Evolutionary conservation across 2,329 filamentous ascomycete species (phyloP), one percentile per base, ranked within the genome.

Genomic region (Colletotrichum sp.): DNA sequence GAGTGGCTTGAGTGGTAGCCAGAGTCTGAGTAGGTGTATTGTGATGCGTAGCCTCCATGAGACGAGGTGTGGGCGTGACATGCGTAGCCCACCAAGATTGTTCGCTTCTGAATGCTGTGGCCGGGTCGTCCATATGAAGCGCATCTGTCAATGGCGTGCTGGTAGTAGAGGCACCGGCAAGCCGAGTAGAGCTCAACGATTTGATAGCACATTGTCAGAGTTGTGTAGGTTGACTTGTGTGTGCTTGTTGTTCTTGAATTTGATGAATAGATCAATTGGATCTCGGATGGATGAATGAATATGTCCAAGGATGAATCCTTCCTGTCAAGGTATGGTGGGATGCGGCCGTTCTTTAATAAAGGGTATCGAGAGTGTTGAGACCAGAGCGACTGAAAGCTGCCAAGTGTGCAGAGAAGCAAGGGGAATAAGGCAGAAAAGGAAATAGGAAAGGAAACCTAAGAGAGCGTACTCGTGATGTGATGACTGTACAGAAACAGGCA

Each of bases 151-250:
- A 98, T 90, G 64, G 95, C 93, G 84, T 98, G 96, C 82, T 93
- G 90, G 88, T 96, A 95, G 89, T 98, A 98, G 80, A 96, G 90
- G 86, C 96, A 98, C 78, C 93, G 91, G 89, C 96, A 98, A 72
- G 94, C 95, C 71, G 95, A 93, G 88, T 96, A 98, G 75, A 95
- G 90, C 85, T 98, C 96, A 80, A 96, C 89, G 77, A 98, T 86
- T 86, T 96, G 95, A 82, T 95, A 96, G 83, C 96, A 98, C 96
- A 98, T 98, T 77, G 79, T 89, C 84, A 72, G 32, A 28, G 48
- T 62, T 64, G 32, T 30, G 18, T 36, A 55, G 16, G 30, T 36
- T 69, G 64, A 55, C 34, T 32, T 48, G 57, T 34, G 12, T 44
- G 34, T 32, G 26, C n/a, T 15, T 34, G 15, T 22, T 39, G 26